These are phyloP conservation scores for Claviceps purpurea DNA, from an alignment of 2,329 filamentous ascomycete genomes.

Conservation along the genomic window DNA sequence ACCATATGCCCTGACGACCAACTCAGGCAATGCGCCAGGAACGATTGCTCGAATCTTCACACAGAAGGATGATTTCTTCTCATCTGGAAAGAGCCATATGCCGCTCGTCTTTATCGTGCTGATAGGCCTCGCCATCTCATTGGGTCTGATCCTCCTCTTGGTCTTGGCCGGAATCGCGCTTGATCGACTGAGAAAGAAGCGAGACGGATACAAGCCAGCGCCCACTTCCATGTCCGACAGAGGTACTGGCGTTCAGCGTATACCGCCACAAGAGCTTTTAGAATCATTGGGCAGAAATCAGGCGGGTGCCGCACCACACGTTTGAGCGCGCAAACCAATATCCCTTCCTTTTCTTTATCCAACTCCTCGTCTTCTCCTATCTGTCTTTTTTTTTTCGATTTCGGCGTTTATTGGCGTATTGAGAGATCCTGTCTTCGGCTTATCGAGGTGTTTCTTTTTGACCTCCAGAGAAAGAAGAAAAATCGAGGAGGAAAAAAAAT, in stretches of 20 bases:
- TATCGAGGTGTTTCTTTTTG: background rate
- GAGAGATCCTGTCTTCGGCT: background rate
- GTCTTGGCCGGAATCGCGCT: slow-evolving; percentile 62
- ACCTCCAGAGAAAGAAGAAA: background rate
- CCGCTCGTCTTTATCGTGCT: slow-evolving; percentile 67
- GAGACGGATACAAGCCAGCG: slow-evolving; percentile 69
- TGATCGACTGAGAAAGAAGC: slow-evolving; percentile 62
- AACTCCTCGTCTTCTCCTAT: background rate
- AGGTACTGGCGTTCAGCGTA: slow-evolving; percentile 42
- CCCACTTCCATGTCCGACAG: slow-evolving; percentile 52
- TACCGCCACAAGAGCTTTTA: slow-evolving; percentile 48
- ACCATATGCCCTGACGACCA: slow-evolving; percentile 71
- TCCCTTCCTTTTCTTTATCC: slow-evolving; percentile 10
- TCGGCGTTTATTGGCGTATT: background rate
- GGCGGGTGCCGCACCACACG: slow-evolving; percentile 32
- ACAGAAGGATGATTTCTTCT: slow-evolving; percentile 67
- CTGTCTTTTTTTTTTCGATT: background rate
- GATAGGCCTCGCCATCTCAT: slow-evolving; percentile 65
- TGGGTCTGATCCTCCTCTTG: slow-evolving; percentile 64
- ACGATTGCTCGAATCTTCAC: slow-evolving; percentile 75
- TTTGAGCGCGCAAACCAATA: slow-evolving; percentile 24
- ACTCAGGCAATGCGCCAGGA: slow-evolving; percentile 48
- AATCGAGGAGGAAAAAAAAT: background rate
- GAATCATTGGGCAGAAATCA: slow-evolving; percentile 37
- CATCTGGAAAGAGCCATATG: slow-evolving; percentile 41